phyloP scores from a whole-genome alignment of 371 early-diverging fungal genomes.

The Mortierella sp. region DNA sequence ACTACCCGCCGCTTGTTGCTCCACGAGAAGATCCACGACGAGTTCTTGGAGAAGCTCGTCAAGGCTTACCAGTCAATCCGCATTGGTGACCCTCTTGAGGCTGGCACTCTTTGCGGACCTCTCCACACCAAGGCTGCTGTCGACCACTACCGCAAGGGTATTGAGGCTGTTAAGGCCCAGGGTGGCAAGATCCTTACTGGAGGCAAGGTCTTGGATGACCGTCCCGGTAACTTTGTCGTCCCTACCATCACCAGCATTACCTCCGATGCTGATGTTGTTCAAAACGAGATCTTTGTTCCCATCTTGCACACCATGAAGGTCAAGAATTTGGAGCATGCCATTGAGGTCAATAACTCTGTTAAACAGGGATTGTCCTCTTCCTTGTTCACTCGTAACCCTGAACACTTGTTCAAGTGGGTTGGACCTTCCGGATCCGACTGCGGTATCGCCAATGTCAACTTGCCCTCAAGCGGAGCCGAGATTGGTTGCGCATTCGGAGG shows the following conservation, averaged over 20 bases:
- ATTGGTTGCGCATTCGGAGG: constrained; percentile 99
- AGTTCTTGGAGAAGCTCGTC: constrained; percentile 80
- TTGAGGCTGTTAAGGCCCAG: constrained; percentile 82
- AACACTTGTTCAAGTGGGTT: constrained; percentile 94
- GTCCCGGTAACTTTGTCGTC: constrained; percentile 92
- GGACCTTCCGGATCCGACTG: constrained; percentile 96
- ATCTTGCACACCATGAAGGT: constrained; percentile 91
- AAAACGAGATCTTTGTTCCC: constrained; percentile 97
- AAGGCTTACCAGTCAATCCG: constrained; percentile 92
- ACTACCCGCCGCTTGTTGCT: constrained; percentile 94
- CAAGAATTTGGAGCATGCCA: constrained; percentile 89
- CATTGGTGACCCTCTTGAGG: constrained; percentile 91
- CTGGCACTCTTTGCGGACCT: constrained; percentile 93
- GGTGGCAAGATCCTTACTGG: constrained; percentile 93
- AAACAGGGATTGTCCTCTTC: constrained; percentile 92
- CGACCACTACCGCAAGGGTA: constrained; percentile 77
- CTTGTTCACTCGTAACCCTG: constrained; percentile 87
- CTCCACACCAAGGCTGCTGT: constrained; percentile 92
- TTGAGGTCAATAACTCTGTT: constrained; percentile 91
- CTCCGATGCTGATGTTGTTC: constrained; percentile 84
- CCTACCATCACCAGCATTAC: constrained; percentile 92
- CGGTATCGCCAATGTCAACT: constrained; percentile 97
- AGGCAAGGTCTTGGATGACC: constrained; percentile 79
- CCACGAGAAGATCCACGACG: constrained; percentile 93
- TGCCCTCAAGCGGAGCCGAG: constrained; percentile 98